These are phyloP conservation scores for Micromonas commoda DNA, from an alignment of 139 green algal genomes.

Conservation along the genomic window DNA sequence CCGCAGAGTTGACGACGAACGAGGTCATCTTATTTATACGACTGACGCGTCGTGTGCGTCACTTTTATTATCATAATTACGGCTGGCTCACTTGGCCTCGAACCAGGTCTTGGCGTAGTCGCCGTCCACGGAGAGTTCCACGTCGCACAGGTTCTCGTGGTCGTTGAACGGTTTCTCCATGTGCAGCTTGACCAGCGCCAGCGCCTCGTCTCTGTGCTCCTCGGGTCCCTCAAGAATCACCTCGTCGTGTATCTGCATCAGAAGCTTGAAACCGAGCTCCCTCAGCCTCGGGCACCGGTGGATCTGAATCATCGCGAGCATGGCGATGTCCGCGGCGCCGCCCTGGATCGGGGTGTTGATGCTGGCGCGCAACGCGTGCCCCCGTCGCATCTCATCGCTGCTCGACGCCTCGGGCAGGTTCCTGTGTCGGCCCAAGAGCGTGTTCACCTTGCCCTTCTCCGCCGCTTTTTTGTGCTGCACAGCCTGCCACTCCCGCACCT, in stretches of 20 bases:
- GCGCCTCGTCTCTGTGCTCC: conserved; percentile 60
- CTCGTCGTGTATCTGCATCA: conserved; percentile 95
- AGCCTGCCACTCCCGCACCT: conserved; percentile 75
- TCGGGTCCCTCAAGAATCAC: conserved; percentile 93
- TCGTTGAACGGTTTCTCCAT: conserved; percentile 80
- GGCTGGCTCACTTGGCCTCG: conserved; percentile 95
- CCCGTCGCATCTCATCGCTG: conserved; percentile 26
- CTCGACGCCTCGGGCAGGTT: conserved; percentile 58
- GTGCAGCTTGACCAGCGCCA: conserved; percentile 60
- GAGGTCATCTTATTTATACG: background rate
- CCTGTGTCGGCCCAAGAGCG: conserved; percentile 74
- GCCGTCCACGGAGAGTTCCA: conserved; percentile 81
- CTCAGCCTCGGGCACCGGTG: conserved; percentile 49
- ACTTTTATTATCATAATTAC: too few species aligned
- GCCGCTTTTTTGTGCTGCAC: conserved; percentile 46
- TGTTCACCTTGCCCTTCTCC: conserved; percentile 37
- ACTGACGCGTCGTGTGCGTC: background rate
- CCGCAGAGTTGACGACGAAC: background rate
- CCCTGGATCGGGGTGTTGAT: conserved; percentile 99
- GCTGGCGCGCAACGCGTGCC: conserved; percentile 64
- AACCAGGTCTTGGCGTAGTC: conserved; percentile 91
- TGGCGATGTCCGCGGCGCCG: conserved; percentile 85
- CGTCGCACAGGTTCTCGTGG: conserved; percentile 49
- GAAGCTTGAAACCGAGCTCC: conserved; percentile 74
- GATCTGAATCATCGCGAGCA: conserved; percentile 89